Evolutionary conservation across 129 eudicot genomes (phyloP).

Genomic region (Flaveria sonorensis): DNA sequence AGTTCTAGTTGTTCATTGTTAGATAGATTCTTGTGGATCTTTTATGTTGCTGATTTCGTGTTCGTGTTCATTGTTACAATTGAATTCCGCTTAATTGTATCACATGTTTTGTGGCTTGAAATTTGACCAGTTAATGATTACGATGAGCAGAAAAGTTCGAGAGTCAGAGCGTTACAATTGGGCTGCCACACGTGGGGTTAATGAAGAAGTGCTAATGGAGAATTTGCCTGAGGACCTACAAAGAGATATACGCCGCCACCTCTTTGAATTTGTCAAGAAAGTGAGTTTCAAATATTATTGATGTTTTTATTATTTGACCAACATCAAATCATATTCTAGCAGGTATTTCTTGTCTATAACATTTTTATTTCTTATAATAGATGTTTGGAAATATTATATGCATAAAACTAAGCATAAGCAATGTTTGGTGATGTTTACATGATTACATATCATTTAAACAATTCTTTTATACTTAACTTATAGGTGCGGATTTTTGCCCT

Average conservation of each 20-base stretch:
- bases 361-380: too few relatives aligned
- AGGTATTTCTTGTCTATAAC: too few relatives aligned
- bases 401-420: background rate
- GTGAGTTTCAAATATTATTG: constrained; percentile 41
- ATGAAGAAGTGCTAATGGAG: constrained; percentile 71
- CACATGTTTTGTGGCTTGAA: background rate
- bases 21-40: too few relatives aligned
- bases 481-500: constrained; percentile 66
- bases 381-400: background rate
- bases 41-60: background rate
- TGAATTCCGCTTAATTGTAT: too few relatives aligned
- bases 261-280: constrained; percentile 58
- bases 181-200: constrained; percentile 91
- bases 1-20: too few relatives aligned
- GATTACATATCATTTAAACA: background rate
- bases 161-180: constrained; percentile 72
- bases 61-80: background rate
- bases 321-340: background rate
- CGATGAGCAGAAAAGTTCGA: constrained; percentile 56
- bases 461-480: background rate
- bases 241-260: constrained; percentile 77
- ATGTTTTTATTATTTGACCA: background rate
- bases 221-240: constrained; percentile 83
- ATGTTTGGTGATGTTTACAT: background rate
- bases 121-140: constrained; percentile 4